Percentiles rank a stretch among this genome's conserved stretches.
phyloP scores from a whole-genome alignment of 2,329 filamentous ascomycete genomes.

The Penicillium sp. region DNA sequence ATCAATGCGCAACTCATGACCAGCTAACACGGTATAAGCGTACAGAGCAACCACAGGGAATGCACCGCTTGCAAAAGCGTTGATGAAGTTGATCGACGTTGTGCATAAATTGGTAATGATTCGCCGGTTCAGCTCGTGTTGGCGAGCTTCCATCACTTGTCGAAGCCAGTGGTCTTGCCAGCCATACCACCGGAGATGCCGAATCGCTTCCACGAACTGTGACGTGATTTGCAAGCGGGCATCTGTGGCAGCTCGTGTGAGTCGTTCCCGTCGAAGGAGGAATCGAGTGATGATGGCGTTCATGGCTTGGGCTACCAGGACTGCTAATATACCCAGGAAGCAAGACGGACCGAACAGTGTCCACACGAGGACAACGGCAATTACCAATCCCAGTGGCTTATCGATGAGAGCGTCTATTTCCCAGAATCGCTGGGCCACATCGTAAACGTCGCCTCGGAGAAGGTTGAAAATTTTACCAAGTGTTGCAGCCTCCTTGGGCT shows the following conservation, averaged over 20 bases:
- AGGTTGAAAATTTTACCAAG: conserved; percentile 91
- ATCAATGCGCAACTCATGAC: conserved; percentile 71
- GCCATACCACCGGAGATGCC: conserved; percentile 79
- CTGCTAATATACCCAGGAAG: conserved; percentile 70
- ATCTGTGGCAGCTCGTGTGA: conserved; percentile 75
- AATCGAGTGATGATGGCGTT: conserved; percentile 70
- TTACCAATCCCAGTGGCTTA: conserved; percentile 74
- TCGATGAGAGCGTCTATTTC: conserved; percentile 77
- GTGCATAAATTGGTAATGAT: conserved; percentile 67
- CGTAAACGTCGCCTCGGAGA: conserved; percentile 62
- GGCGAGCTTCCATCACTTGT: conserved; percentile 68
- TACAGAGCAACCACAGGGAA: conserved; percentile 83
- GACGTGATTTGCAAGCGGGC: conserved; percentile 76
- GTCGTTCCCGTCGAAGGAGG: conserved; percentile 69
- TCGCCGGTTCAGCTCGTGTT: conserved; percentile 67
- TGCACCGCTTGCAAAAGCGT: conserved; percentile 70
- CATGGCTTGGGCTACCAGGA: conserved; percentile 68
- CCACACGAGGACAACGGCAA: conserved; percentile 76
- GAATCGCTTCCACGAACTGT: conserved; percentile 84
- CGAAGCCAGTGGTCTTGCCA: conserved; percentile 78
- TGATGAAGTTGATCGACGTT: conserved; percentile 68
- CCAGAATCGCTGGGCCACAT: conserved; percentile 68
- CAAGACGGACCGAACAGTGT: conserved; percentile 79
- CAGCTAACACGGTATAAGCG: conserved; percentile 74
- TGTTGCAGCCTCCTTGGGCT: conserved; percentile 65